A percentile compares a stretch with the other conserved stretches of the same genome.
phyloP scores from a whole-genome alignment of 495 filamentous ascomycete species.

The Polyplosphaeria fusca region DNA sequence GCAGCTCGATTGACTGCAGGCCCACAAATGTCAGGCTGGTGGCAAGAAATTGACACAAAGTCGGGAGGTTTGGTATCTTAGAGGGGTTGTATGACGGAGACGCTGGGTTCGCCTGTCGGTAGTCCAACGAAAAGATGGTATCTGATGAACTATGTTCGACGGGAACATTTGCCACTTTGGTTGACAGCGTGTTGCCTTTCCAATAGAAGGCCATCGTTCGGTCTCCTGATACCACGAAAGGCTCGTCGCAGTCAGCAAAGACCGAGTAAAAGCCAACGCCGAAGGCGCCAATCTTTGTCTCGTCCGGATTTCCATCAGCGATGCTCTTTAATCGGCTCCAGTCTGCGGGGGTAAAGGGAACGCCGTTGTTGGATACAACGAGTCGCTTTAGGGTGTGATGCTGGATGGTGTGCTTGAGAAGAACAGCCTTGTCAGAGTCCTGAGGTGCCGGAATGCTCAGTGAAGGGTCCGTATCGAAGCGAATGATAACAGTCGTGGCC shows the following conservation, averaged over 20 bases:
- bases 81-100: constrained; percentile 52
- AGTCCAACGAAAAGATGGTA: constrained; percentile 90
- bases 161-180: constrained; percentile 70
- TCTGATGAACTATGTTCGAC: constrained; percentile 56
- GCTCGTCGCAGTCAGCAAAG: constrained; percentile 96
- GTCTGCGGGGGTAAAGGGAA: constrained; percentile 78
- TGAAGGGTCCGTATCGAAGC: constrained; percentile 84
- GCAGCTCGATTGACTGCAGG: constrained; percentile 80
- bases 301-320: constrained; percentile 96
- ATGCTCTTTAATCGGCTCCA: constrained; percentile 94
- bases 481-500: constrained; percentile 83
- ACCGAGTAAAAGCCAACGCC: constrained; percentile 99
- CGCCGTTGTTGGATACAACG: constrained; percentile 85
- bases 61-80: constrained; percentile 70
- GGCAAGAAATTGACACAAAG: constrained; percentile 83
- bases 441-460: constrained; percentile 67
- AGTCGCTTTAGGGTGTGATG: constrained; percentile 81
- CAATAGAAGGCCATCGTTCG: constrained; percentile 98
- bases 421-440: constrained; percentile 60
- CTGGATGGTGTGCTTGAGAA: constrained; percentile 75
- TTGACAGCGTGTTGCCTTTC: constrained; percentile 93
- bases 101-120: constrained; percentile 66
- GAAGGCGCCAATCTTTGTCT: constrained; percentile 98
- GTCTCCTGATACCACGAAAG: constrained; percentile 86
- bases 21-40: constrained; percentile 96